phyloP scores from a whole-genome alignment of 257 asterid species.

The Solanum commersonii region DNA sequence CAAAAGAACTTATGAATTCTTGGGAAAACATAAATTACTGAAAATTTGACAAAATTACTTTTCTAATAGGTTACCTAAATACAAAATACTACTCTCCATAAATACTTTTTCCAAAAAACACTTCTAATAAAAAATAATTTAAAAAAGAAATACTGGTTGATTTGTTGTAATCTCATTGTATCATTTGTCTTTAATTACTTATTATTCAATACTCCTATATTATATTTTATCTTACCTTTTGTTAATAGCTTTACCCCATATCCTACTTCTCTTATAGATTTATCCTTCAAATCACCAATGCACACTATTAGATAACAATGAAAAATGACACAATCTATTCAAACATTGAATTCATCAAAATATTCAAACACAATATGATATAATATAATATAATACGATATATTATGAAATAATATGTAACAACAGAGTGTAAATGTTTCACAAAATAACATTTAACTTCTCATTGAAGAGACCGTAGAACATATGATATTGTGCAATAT shows the following conservation, averaged over 20 bases:
- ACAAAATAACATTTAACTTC: background rate
- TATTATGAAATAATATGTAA: background rate
- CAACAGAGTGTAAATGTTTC: background rate
- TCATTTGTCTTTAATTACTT: background rate
- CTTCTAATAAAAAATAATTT: too few species aligned
- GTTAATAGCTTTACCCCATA: background rate
- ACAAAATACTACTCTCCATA: too few species aligned
- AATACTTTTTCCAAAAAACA: too few species aligned
- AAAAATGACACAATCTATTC: background rate
- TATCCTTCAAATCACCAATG: background rate
- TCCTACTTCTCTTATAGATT: background rate
- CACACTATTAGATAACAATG: background rate
- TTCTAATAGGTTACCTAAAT: too few species aligned
- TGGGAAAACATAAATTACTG: too few species aligned
- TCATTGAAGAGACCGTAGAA: background rate
- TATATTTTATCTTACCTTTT: background rate
- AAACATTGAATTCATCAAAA: background rate
- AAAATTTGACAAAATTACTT: too few species aligned
- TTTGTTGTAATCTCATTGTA: background rate
- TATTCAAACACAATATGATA: background rate
- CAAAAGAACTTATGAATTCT: too few species aligned
- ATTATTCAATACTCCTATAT: too few species aligned
- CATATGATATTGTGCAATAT: background rate
- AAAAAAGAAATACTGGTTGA: too few species aligned
- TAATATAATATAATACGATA: background rate